Base-by-base conservation (phyloP, 176 grass and related monocot genomes). In the Rhynchospora breviuscula region DNA sequence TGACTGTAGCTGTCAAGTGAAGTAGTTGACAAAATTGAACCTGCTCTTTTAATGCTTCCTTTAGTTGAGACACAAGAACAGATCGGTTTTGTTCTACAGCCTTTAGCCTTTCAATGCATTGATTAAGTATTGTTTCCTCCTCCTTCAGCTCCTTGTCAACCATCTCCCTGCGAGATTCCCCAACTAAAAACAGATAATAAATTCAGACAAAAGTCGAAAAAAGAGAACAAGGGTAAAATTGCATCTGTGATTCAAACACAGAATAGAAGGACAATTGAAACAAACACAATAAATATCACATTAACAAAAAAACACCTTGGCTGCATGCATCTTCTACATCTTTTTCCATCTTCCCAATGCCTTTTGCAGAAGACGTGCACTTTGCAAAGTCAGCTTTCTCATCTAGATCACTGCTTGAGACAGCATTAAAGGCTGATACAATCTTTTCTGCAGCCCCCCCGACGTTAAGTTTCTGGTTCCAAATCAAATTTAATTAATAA, bases 381-480 rank as follows among this genome's bases (percentile, higher is more conserved):
- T 89, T 99, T 84, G 87, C 88, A 40, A 99, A 84, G 86, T 99
- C 89, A 19, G 54, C 26, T 63, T 88, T 90, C 85, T 93, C 89
- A 85, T 88, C 89, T 51, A 84, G 59, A 31, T 92, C 88, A 79
- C 90, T 91, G 67, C 45, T 88, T 23, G 81, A 59, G 81, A 99
- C 93, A 85, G 87, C 86, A 83, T 99, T 88, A 70, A 95, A 67
- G 48, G 97, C 93, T 52, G 93, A 92, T 84, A 95, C 73, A 74
- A 99, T 96, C 85, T 87, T 95, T 83, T 99, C 97, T 79, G 97
- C 89, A 15, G 88, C 85, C 67, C 89, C 93, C 79, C 97, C 97
- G 61, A 99, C 56, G 1, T 88, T 89, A 15, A 99, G 86, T 99
- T 94, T 95, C 97, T 99, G 85, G 53, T 82, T 80, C 84, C 66